Evolutionary conservation across 1,139 yeast species (phyloP).

Genomic region (Dujonia santamariae): DNA sequence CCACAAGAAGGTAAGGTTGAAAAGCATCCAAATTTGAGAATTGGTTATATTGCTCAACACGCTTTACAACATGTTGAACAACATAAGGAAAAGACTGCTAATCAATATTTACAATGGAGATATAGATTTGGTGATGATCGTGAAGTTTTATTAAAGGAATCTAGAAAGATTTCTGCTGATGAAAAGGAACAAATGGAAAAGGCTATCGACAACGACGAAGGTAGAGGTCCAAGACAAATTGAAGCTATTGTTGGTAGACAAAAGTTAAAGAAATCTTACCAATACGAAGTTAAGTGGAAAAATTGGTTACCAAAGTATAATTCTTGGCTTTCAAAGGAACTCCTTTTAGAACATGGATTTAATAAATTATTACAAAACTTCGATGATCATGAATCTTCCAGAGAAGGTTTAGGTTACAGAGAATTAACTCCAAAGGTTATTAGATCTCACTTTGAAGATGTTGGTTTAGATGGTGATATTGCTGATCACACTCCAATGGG

Average conservation of each 20-base stretch:
- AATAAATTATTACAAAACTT: slow-evolving; percentile 86
- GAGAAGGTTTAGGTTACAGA: slow-evolving; percentile 98
- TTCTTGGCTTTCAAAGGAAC: slow-evolving; percentile 89
- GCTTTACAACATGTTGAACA: slow-evolving; percentile 96
- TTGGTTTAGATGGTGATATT: slow-evolving; percentile 95
- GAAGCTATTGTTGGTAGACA: slow-evolving; percentile 98
- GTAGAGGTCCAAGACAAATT: slow-evolving; percentile 81
- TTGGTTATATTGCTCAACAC: slow-evolving; percentile 98
- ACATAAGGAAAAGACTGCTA: slow-evolving; percentile 96
- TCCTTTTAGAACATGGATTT: slow-evolving; percentile 77
- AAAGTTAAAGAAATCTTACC: slow-evolving; percentile 93
- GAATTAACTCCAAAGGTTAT: slow-evolving; percentile 88
- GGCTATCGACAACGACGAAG: slow-evolving; percentile 79
- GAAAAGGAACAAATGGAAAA: slow-evolving; percentile 79
- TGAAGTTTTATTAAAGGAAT: slow-evolving; percentile 90
- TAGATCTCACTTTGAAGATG: slow-evolving; percentile 94
- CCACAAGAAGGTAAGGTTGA: slow-evolving; percentile 90
- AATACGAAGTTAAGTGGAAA: slow-evolving; percentile 95
- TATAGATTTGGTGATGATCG: slow-evolving; percentile 97
- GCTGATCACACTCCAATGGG: slow-evolving; percentile 98
- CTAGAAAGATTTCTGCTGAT: slow-evolving; percentile 81
- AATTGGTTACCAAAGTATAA: slow-evolving; percentile 90
- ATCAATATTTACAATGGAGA: slow-evolving; percentile 98
- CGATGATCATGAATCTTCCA: slow-evolving; percentile 97
- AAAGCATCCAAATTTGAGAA: slow-evolving; percentile 96